Evolutionary conservation across 805 yeast genomes (phyloP).

Genomic region (Ascoidea asiatica): DNA sequence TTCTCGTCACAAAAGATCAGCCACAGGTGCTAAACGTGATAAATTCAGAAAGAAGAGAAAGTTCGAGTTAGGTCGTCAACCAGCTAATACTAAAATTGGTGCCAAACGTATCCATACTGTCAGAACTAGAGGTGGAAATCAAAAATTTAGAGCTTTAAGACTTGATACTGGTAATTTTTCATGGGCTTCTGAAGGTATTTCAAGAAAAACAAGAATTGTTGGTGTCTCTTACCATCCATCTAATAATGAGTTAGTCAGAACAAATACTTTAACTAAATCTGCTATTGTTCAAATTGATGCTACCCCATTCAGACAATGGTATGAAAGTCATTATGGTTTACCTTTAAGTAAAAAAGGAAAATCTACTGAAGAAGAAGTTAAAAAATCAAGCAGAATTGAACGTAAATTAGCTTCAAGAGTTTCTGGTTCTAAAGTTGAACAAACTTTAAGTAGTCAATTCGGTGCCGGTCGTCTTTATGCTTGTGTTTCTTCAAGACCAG

Average conservation of each 20-base stretch:
- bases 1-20: slow-evolving; percentile 99
- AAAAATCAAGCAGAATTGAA: slow-evolving; percentile 68
- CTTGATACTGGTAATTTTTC: slow-evolving; percentile 98
- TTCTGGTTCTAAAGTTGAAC: slow-evolving; percentile 70
- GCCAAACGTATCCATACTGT: slow-evolving; percentile 97
- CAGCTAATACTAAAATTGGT: slow-evolving; percentile 99
- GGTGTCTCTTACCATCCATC: slow-evolving; percentile 99
- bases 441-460: slow-evolving; percentile 91
- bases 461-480: slow-evolving; percentile 99
- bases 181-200: slow-evolving; percentile 98
- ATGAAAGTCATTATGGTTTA: slow-evolving; percentile 95
- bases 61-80: slow-evolving; percentile 99
- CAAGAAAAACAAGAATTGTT: slow-evolving; percentile 98
- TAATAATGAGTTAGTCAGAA: slow-evolving; percentile 98
- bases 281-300: slow-evolving; percentile 99
- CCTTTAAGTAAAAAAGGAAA: slow-evolving; percentile 77
- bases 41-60: slow-evolving; percentile 99
- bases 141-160: slow-evolving; percentile 99
- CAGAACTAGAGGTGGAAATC: slow-evolving; percentile 99
- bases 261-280: slow-evolving; percentile 97
- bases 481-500: slow-evolving; percentile 98
- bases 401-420: slow-evolving; percentile 93
- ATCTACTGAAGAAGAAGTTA: slow-evolving; percentile 32
- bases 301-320: slow-evolving; percentile 99
- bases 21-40: slow-evolving; percentile 99